Evolutionary conservation across 2,329 filamentous ascomycete genomes (phyloP).

Genomic region (Diaporthe aspalathi): DNA sequence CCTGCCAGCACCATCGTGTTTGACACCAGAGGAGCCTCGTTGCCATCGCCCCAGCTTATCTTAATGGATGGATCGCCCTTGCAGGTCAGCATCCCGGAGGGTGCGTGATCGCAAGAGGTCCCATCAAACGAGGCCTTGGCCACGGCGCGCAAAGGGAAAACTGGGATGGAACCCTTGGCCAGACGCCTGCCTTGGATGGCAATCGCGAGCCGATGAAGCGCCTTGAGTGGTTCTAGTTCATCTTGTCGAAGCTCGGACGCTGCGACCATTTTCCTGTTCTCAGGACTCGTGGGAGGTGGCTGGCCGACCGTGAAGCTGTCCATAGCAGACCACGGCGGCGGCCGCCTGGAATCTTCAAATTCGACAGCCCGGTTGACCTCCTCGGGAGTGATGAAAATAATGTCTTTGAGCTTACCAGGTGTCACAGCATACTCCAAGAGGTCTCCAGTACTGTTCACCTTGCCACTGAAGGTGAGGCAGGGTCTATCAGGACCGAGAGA

Average conservation of each 20-base stretch:
- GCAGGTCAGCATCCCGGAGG: slow-evolving; percentile 48
- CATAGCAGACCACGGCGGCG: neutral
- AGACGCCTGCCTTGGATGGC: slow-evolving; percentile 58
- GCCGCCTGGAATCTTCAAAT: slow-evolving; percentile 36
- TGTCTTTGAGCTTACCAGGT: slow-evolving; percentile 63
- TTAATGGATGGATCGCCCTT: slow-evolving; percentile 64
- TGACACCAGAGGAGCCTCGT: slow-evolving; percentile 54
- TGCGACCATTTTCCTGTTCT: slow-evolving; percentile 57
- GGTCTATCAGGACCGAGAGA: slow-evolving; percentile 65
- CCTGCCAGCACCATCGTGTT: slow-evolving; percentile 71
- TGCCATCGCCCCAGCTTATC: slow-evolving; percentile 48
- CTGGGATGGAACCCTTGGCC: slow-evolving; percentile 61
- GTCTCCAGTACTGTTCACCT: slow-evolving; percentile 63
- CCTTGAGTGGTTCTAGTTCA: slow-evolving; percentile 59
- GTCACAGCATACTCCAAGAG: slow-evolving; percentile 66
- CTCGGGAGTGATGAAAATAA: slow-evolving; percentile 67
- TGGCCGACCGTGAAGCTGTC: slow-evolving; percentile 51
- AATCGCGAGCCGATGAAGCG: slow-evolving; percentile 60
- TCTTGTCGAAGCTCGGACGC: slow-evolving; percentile 55
- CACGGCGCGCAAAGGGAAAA: slow-evolving; percentile 56
- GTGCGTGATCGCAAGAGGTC: slow-evolving; percentile 42
- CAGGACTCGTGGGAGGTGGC: slow-evolving; percentile 40
- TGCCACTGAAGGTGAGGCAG: slow-evolving; percentile 72
- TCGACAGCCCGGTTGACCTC: slow-evolving; percentile 53
- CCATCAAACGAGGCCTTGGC: slow-evolving; percentile 57